These are phyloP conservation scores for Poterioochromonas sp. DNA, from an alignment of 352 stramenopile genomes.

Conservation along the genomic window DNA sequence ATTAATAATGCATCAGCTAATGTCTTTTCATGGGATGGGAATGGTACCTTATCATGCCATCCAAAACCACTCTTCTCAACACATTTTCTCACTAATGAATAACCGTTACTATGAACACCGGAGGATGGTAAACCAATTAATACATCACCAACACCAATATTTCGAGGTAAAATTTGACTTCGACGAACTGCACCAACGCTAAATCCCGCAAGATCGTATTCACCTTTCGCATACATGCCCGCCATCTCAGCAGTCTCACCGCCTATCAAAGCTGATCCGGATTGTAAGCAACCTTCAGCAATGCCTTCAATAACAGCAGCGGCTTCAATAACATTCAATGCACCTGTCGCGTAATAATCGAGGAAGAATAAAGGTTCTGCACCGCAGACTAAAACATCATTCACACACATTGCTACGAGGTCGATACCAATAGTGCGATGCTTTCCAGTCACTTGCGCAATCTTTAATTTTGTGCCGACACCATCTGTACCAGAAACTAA, in stretches of 20 bases:
- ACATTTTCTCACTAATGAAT: slow-evolving; percentile 93
- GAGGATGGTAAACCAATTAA: slow-evolving; percentile 88
- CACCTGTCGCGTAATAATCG: slow-evolving; percentile 97
- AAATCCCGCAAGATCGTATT: slow-evolving; percentile 98
- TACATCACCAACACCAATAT: slow-evolving; percentile 70
- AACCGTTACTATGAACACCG: slow-evolving; percentile 96
- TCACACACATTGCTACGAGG: slow-evolving; percentile 98
- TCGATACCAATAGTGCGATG: slow-evolving; percentile 94
- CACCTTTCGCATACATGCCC: slow-evolving; percentile 91
- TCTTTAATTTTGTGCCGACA: slow-evolving; percentile 94
- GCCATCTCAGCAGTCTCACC: slow-evolving; percentile 95
- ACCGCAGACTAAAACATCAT: slow-evolving; percentile 96
- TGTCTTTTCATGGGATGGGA: slow-evolving; percentile 67
- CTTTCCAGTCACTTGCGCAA: slow-evolving; percentile 67
- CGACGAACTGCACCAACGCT: slow-evolving; percentile 85
- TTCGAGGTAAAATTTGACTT: slow-evolving; percentile 25
- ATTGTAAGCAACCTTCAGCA: slow-evolving; percentile 88
- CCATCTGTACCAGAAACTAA: slow-evolving; percentile 90
- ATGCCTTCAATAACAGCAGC: slow-evolving; percentile 88
- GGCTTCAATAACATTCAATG: slow-evolving; percentile 86
- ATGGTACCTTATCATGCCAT: slow-evolving; percentile 56
- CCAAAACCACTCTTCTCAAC: slow-evolving; percentile 73
- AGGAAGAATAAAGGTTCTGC: slow-evolving; percentile 98
- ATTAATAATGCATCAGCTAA: slow-evolving; percentile 86
- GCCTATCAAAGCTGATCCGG: slow-evolving; percentile 45